Evolutionary conservation across 768 basidiomycete genomes (phyloP).

Genomic region (Pisolithus orientalis): DNA sequence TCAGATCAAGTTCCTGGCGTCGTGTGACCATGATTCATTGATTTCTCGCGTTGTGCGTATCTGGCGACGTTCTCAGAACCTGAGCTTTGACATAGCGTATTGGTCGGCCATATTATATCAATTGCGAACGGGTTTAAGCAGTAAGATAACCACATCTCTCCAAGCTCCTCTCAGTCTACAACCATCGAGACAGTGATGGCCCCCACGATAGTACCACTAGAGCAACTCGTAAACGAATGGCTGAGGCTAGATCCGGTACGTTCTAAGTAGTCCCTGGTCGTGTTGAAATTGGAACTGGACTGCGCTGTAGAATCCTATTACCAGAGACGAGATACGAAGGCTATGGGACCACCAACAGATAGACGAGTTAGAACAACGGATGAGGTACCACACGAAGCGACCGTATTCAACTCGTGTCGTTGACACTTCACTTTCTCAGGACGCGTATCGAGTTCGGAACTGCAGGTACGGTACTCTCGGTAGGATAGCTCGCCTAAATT

Average conservation of each 20-base stretch:
- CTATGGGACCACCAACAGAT: conserved; percentile 26
- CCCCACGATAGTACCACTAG: conserved; percentile 16
- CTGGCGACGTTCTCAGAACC: too few species aligned
- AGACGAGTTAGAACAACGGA: conserved; percentile 34
- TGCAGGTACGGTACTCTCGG: conserved; percentile 45
- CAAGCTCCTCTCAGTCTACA: too few species aligned
- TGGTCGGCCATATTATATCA: too few species aligned
- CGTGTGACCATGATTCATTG: too few species aligned
- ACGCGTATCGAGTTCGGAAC: conserved; percentile 82
- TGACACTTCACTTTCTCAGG: conserved; percentile 27
- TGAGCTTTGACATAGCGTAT: too few species aligned
- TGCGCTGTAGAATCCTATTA: conserved; percentile 31
- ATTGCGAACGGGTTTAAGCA: too few species aligned
- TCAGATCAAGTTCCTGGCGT: too few species aligned
- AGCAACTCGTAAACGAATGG: conserved; percentile 46
- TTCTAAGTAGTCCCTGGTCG: background rate
- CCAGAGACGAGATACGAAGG: conserved; percentile 29
- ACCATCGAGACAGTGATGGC: too few species aligned
- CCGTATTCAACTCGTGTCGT: background rate
- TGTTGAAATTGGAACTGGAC: background rate
- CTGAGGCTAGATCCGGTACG: conserved; percentile 42
- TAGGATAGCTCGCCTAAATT: too few species aligned
- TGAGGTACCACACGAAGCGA: conserved; percentile 27
- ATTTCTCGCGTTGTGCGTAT: too few species aligned
- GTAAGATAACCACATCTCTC: too few species aligned